Evolutionary conservation across 2,329 filamentous ascomycete genomes (phyloP).

Genomic region (Colletotrichum horii): DNA sequence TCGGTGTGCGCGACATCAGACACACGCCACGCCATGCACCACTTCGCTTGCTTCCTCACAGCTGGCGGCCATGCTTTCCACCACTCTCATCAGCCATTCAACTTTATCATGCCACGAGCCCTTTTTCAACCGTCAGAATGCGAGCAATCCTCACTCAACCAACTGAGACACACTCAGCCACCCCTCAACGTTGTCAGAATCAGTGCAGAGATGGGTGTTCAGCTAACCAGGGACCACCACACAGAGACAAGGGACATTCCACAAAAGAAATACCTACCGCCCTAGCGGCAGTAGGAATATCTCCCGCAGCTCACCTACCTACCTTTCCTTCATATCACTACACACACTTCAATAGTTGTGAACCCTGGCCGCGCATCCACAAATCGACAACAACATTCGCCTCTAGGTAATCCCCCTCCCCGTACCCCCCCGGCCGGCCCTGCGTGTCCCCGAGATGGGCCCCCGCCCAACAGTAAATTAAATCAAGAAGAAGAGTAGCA

Average conservation of each 20-base stretch:
- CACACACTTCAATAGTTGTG: slow-evolving; percentile 11
- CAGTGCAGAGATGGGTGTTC: background rate
- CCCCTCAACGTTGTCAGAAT: background rate
- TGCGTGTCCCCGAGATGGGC: background rate
- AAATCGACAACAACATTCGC: background rate
- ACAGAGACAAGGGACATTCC: background rate
- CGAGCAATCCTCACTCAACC: background rate
- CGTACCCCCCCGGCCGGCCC: background rate
- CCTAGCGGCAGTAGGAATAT: background rate
- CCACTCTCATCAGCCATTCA: background rate
- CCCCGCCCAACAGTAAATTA: background rate
- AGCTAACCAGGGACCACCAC: background rate
- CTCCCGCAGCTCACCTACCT: background rate
- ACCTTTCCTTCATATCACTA: background rate
- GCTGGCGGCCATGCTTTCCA: background rate
- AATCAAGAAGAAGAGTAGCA: background rate
- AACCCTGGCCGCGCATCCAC: background rate
- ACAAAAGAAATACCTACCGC: background rate
- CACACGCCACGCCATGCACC: background rate
- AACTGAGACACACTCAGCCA: background rate
- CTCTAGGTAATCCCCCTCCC: background rate
- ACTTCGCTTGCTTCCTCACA: background rate
- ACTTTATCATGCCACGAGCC: background rate
- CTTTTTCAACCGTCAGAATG: background rate
- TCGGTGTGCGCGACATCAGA: background rate